Evolutionary conservation across 495 filamentous ascomycete species (phyloP), one percentile per base, ranked within the genome.

Genomic region (Glarea lozoyensis): DNA sequence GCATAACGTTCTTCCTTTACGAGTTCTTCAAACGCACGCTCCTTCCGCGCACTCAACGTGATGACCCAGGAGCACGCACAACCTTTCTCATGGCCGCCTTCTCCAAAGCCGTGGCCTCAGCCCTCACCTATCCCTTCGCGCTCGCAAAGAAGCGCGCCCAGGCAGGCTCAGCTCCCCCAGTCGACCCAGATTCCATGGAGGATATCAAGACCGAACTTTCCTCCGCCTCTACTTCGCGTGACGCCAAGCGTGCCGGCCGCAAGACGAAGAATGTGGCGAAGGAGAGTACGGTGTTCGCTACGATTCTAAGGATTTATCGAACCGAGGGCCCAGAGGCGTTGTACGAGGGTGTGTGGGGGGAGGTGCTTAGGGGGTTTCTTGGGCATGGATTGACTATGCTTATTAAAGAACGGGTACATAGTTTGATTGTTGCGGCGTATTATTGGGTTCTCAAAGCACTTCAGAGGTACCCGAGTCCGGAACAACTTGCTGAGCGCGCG

Each of bases 341-440:
- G 20, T 96, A 95, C 55, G 76, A 83, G 15, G 90, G 89, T 10
- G 61, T 94, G 0, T 63, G 64, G 4, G 85, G 76, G 7, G 86
- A 95, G 64, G 62, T 94, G 25, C 53, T 90, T 4, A 92, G 86
- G 55, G 84, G 83, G 0, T 94, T 95, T 58, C 80, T 95, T 58
- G 79, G 76, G 10, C 86, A 94, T 52, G 89, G 88, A 1, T 75
- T 86, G 19, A 88, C 87, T n/a, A 94, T 94, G 86, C 61, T 93
- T 37, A 74, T 84, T 20, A 95, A 95, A 61, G 84, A 93, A 40
- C 62, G 70, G 12, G 76, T 88, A n/a, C 88, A 94, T 49, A 62
- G 70, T n/a, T 50, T 78, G 13, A 76, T 95, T 44, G 69, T 94
- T 17, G 75, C 49, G 37, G 27, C 42, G 2, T 55, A 55, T 24